Evolutionary conservation across 768 basidiomycete species (phyloP).

Genomic region (Suillus ampliporus): DNA sequence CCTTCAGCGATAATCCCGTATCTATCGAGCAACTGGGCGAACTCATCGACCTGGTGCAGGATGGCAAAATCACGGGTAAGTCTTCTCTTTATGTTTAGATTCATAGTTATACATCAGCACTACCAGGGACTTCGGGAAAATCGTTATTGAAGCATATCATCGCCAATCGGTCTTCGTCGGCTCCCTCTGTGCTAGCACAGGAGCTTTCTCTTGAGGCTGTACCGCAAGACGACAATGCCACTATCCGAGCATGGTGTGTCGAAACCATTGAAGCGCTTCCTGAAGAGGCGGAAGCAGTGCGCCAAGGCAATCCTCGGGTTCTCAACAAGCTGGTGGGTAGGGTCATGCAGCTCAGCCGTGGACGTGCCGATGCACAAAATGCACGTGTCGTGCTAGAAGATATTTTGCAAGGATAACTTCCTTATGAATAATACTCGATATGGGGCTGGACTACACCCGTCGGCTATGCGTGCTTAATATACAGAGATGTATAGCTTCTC

Average conservation of each 20-base stretch:
- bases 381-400: conserved; percentile 57
- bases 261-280: conserved; percentile 72
- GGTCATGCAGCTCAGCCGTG: conserved; percentile 84
- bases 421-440: neutral
- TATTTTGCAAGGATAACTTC: conserved; percentile 37
- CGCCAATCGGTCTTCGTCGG: conserved; percentile 42
- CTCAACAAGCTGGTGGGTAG: conserved; percentile 82
- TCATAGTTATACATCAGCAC: neutral
- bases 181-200: conserved; percentile 50
- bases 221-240: conserved; percentile 35
- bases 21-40: conserved; percentile 70
- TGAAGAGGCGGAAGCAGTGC: conserved; percentile 66
- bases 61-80: conserved; percentile 70
- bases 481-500: neutral
- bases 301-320: conserved; percentile 68
- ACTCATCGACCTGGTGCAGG: conserved; percentile 76
- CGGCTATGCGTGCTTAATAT: too few relatives aligned
- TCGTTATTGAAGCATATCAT: conserved; percentile 76
- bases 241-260: conserved; percentile 60
- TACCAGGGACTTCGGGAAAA: conserved; percentile 78
- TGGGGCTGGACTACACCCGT: too few relatives aligned
- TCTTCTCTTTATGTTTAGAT: neutral
- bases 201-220: conserved; percentile 55
- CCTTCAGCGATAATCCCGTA: conserved; percentile 64
- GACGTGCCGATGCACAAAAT: conserved; percentile 75